Evolutionary conservation across 441 rosid genomes (phyloP).

Genomic region (Eruca vesicaria): DNA sequence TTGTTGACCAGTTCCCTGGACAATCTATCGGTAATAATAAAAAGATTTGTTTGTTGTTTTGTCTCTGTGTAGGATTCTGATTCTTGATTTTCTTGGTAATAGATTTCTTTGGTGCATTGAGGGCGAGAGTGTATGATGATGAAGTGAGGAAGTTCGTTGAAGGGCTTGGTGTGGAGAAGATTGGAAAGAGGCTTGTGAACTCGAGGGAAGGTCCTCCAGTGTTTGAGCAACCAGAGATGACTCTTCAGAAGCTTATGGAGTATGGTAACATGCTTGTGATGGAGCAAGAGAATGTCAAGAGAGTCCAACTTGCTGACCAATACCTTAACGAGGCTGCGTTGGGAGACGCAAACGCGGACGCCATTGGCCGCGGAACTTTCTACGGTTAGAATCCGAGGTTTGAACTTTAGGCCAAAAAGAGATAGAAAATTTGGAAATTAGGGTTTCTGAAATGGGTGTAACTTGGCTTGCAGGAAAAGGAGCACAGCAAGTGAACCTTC

Average conservation of each 20-base stretch:
- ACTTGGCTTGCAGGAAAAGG: conserved; percentile 60
- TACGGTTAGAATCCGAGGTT: conserved; percentile 57
- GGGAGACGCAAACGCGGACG: conserved; percentile 79
- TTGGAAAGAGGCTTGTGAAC: conserved; percentile 91
- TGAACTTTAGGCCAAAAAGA: conserved; percentile 17
- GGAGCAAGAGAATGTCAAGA: conserved; percentile 96
- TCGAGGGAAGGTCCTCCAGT: conserved; percentile 79
- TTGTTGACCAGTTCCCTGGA: conserved; percentile 95
- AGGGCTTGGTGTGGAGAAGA: conserved; percentile 53
- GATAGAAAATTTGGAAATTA: neutral
- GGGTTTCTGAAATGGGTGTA: conserved; percentile 12
- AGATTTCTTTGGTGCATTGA: conserved; percentile 95
- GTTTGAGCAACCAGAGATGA: conserved; percentile 79
- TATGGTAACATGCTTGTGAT: conserved; percentile 89
- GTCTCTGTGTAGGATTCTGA: neutral
- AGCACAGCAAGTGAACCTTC: conserved; percentile 71
- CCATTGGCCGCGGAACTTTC: conserved; percentile 68
- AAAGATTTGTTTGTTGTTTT: neutral
- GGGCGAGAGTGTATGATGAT: conserved; percentile 97
- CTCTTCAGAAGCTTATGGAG: conserved; percentile 67
- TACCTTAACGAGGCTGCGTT: conserved; percentile 87
- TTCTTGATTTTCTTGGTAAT: neutral
- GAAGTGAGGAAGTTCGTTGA: conserved; percentile 92
- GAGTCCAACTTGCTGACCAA: conserved; percentile 94
- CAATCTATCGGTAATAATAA: conserved; percentile 79